Conservation (phyloP, 2,329 filamentous ascomycete species). For the Nothophoma quercina region DNA sequence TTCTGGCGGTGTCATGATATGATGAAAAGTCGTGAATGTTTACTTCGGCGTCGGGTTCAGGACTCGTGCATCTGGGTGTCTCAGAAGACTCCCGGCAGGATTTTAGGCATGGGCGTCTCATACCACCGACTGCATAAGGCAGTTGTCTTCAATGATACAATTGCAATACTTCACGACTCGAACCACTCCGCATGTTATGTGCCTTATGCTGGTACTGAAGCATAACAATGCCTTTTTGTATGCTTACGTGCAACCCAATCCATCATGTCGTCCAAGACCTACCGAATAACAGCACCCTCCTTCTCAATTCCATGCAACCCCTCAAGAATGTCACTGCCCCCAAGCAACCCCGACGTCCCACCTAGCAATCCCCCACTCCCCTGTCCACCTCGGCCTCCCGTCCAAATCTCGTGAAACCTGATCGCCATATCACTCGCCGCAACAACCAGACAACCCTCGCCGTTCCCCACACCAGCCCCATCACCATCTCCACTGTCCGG, state of each 20-base stretch:
- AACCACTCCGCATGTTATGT: constrained; percentile 2
- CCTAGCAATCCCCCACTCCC: constrained; percentile 59
- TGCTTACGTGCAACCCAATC: neutral
- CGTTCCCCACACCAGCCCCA: constrained; percentile 48
- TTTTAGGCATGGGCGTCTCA: constrained; percentile 45
- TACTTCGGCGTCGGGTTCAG: constrained; percentile 48
- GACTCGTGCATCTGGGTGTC: constrained; percentile 43
- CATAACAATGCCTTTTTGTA: neutral
- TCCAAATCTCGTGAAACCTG: constrained; percentile 96
- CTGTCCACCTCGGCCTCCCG: constrained; percentile 58
- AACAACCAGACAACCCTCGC: constrained; percentile 87
- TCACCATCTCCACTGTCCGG: constrained; percentile 7
- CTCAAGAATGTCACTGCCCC: constrained; percentile 86
- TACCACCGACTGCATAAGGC: constrained; percentile 47
- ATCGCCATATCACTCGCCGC: constrained; percentile 91
- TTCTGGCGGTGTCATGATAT: constrained; percentile 33
- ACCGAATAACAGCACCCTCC: constrained; percentile 59
- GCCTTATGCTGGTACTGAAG: neutral
- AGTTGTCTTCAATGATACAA: constrained; percentile 48
- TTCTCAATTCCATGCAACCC: constrained; percentile 80
- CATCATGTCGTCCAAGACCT: neutral
- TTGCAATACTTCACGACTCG: constrained; percentile 44
- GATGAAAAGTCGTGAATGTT: constrained; percentile 46
- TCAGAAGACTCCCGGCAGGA: constrained; percentile 36
- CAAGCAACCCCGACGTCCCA: constrained; percentile 61